Percentiles rank a stretch among this genome's conserved stretches.
Conservation (phyloP, 352 stramenopile genomes). For the Pythium dissimile region DNA sequence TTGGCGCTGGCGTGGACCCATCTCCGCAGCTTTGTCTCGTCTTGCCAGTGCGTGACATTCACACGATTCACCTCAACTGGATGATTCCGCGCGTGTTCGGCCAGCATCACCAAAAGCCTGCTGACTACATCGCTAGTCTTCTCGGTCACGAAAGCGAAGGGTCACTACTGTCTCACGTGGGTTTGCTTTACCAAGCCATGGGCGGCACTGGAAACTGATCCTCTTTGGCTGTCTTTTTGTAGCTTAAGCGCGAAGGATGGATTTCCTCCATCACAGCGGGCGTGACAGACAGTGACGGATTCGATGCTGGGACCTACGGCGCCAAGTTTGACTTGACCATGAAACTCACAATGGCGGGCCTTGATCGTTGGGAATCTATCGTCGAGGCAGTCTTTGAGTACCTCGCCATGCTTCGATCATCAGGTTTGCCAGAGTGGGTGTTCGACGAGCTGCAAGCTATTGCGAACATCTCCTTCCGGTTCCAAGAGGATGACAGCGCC, state of each 20-base stretch:
- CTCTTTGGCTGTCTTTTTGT: constrained; percentile 3
- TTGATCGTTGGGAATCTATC: constrained; percentile 34
- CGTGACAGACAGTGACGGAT: constrained; percentile 31
- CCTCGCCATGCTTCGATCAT: constrained; percentile 15
- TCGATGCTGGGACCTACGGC: constrained; percentile 33
- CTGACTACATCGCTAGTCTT: constrained; percentile 77
- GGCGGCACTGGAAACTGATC: neutral
- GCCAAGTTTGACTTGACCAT: constrained; percentile 36
- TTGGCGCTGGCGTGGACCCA: constrained; percentile 37
- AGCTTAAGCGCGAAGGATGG: constrained; percentile 79
- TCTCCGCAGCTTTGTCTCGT: constrained; percentile 59
- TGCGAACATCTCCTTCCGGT: constrained; percentile 29
- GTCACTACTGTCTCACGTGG: constrained; percentile 72
- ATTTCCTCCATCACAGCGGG: constrained; percentile 69
- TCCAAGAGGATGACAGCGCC: constrained; percentile 24
- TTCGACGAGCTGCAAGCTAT: constrained; percentile 32
- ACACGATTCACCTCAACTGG: constrained; percentile 74
- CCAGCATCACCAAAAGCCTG: constrained; percentile 66
- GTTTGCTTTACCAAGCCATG: neutral
- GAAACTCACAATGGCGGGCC: constrained; percentile 27
- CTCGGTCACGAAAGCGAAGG: constrained; percentile 82
- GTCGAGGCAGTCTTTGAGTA: constrained; percentile 27
- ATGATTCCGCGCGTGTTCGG: constrained; percentile 74
- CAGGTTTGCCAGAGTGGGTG: constrained; percentile 25
- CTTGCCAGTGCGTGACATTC: constrained; percentile 71